Evolutionary conservation across 148 eudicot genomes (phyloP), one percentile per base, ranked within the genome.

Genomic region (Rheum nobile): DNA sequence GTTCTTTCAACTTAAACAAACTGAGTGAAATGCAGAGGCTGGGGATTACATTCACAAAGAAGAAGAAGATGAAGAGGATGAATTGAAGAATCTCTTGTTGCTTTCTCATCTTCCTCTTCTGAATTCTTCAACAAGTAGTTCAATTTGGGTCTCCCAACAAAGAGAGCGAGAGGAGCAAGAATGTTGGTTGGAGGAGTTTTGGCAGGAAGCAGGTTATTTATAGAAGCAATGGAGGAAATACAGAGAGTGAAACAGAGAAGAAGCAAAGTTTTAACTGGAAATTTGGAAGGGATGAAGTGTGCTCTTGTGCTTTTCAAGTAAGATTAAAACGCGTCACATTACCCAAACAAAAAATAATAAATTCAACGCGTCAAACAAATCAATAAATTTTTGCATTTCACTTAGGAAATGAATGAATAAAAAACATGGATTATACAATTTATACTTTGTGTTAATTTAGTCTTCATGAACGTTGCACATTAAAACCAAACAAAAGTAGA

Each of bases 1-100:
- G 11, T 7, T 39, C 22, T 43, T 12, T 17, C 46, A 22, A 7
- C 19, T 26, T 71, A 37, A 3, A 39, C 34, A 69, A 28, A 46
- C 68, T 26, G 26, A 35, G 61, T 52, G 68, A 63, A 63, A 32
- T 32, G 39, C 67, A 59, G 37, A 1, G 2, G 55, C 5, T 74
- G 76, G 37, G 3, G 71, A 79, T 74, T 83, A 87, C 91, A 79
- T 73, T 77, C 59, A 81, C 65, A 72, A 83, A 81, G 86, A 79
- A 35, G 41, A 84, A 67, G 74, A 28, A 74, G 80, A 77, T 70
- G 80, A 83, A 69, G 82, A 69, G 71, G 68, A 75, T 55, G 71
- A 79, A 82, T 78, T 3, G 73, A 82, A 87, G 73, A 72, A 80
- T 75, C 75, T 75, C 54, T 4, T 47, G 77, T 61, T 73, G 75